Evolutionary conservation across 495 filamentous ascomycete species (phyloP).

Genomic region (Aspergillus wentii): DNA sequence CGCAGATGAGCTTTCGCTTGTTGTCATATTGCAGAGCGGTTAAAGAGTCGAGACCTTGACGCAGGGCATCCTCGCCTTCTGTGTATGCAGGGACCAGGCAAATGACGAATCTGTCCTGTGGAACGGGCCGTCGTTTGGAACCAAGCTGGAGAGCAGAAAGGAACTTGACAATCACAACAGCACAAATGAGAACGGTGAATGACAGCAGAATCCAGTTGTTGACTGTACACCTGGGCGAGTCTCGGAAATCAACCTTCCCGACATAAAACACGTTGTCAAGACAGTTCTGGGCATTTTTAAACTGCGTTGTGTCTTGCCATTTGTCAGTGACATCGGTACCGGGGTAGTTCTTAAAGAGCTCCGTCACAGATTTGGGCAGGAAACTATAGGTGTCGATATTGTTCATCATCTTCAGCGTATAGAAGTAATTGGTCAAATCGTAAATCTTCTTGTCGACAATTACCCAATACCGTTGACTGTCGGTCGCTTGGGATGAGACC

Average conservation of each 20-base stretch:
- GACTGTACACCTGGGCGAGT: constrained; percentile 69
- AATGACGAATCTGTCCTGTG: constrained; percentile 98
- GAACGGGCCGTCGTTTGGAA: constrained; percentile 79
- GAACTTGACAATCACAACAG: constrained; percentile 84
- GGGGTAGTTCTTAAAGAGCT: constrained; percentile 65
- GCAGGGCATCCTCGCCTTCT: constrained; percentile 89
- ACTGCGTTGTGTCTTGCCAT: constrained; percentile 50
- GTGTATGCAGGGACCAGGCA: constrained; percentile 98
- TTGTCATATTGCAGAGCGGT: constrained; percentile 96
- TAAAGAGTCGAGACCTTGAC: constrained; percentile 89
- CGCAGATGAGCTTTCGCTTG: constrained; percentile 90
- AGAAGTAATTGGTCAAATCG: constrained; percentile 87
- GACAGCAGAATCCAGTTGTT: constrained; percentile 89
- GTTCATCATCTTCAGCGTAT: constrained; percentile 54
- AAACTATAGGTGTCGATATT: constrained; percentile 55
- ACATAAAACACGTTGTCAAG: constrained; percentile 79
- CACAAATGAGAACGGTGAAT: constrained; percentile 76
- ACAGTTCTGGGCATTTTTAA: constrained; percentile 63
- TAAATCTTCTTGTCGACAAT: constrained; percentile 71
- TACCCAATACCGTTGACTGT: constrained; percentile 70
- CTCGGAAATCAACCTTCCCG: constrained; percentile 81
- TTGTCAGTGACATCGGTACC: constrained; percentile 69
- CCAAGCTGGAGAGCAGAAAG: constrained; percentile 91
- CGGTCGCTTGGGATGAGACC: constrained; percentile 51
- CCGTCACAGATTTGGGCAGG: constrained; percentile 58